phyloP scores from a whole-genome alignment of 345 rosid species.

The Populus simonii region DNA sequence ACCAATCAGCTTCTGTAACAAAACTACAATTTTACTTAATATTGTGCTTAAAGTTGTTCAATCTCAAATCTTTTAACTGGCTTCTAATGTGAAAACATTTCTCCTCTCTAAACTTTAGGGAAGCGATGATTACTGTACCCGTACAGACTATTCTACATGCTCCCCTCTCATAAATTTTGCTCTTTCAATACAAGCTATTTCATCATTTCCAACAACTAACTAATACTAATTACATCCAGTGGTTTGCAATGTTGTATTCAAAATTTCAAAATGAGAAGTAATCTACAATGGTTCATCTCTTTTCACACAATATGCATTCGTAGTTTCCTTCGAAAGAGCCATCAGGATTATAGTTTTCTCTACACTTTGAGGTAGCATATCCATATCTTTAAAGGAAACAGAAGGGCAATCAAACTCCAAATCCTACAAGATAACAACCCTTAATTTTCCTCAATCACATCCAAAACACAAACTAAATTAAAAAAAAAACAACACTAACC shows the following conservation, averaged over 20 bases:
- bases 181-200: background rate
- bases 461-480: background rate
- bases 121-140: background rate
- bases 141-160: background rate
- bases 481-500: background rate
- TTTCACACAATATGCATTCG: background rate
- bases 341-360: background rate
- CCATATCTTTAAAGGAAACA: background rate
- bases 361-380: background rate
- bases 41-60: background rate
- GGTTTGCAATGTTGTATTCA: background rate
- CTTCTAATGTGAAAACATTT: background rate
- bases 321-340: background rate
- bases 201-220: background rate
- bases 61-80: background rate
- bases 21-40: background rate
- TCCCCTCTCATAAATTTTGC: background rate
- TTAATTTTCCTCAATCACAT: background rate
- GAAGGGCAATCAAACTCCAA: background rate
- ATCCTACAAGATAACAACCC: background rate
- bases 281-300: background rate
- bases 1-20: background rate
- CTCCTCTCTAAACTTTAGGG: background rate
- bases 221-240: background rate
- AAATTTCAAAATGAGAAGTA: background rate